Evolutionary conservation across 371 early-diverging fungal genomes (phyloP).

Genomic region (Mucor circinelloides): DNA sequence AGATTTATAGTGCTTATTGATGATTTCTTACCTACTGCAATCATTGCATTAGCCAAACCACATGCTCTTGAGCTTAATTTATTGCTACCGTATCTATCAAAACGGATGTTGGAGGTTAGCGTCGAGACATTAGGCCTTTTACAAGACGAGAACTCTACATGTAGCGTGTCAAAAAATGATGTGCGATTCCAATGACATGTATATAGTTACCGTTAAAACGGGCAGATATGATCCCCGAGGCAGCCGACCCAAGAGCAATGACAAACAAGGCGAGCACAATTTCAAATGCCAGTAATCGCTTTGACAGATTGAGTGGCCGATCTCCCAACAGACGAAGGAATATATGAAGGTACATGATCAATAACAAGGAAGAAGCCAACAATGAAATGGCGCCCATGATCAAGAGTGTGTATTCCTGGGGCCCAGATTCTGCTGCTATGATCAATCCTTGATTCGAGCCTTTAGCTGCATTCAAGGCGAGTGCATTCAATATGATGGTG

Average conservation of each 20-base stretch:
- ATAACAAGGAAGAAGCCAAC: conserved; percentile 20
- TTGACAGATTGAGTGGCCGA: conserved; percentile 8
- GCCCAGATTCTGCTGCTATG: conserved; percentile 13
- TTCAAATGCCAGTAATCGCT: conserved; percentile 15
- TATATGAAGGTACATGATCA: conserved; percentile 26
- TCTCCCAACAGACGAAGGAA: conserved; percentile 13
- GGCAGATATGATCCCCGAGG: conserved; percentile 18
- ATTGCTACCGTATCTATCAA: not conserved
- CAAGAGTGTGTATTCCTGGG: conserved; percentile 30
- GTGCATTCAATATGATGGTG: conserved; percentile 29
- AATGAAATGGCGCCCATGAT: conserved; percentile 31
- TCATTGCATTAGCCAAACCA: conserved; percentile 2
- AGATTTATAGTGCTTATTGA: not conserved
- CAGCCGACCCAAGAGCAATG: conserved; percentile 30
- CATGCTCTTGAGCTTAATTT: not conserved
- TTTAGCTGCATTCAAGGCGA: conserved; percentile 10
- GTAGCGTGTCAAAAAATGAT: not conserved
- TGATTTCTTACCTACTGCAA: conserved; percentile 13
- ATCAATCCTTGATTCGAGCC: conserved; percentile 12
- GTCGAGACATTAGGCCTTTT: not conserved
- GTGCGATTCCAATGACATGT: not conserved
- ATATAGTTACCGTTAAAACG: conserved; percentile 20
- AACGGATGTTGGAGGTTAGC: not conserved
- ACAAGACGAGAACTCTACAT: not conserved
- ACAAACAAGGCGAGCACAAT: conserved; percentile 22